Evolutionary conservation across 352 stramenopile species (phyloP).

Genomic region (Phytophthora uliginosa): DNA sequence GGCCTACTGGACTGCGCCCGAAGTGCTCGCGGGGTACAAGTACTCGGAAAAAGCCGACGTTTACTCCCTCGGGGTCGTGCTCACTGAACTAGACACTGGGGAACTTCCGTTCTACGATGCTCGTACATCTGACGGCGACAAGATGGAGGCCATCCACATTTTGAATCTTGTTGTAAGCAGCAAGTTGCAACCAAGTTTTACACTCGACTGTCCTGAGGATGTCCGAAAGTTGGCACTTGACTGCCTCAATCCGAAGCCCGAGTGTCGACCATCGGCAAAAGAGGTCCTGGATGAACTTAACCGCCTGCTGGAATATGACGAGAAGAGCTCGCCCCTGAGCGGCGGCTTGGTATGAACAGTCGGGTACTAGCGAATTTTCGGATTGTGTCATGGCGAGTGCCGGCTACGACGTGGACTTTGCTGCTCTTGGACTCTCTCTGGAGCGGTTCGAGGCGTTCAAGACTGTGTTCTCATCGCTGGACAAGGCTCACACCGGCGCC

Average conservation of each 20-base stretch:
- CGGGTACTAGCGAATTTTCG: constrained; percentile 8
- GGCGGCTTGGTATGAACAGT: constrained; percentile 23
- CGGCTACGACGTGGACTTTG: constrained; percentile 64
- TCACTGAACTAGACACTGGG: constrained; percentile 22
- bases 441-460: constrained; percentile 75
- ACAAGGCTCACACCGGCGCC: constrained; percentile 56
- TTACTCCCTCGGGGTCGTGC: constrained; percentile 23
- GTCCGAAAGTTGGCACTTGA: constrained; percentile 12
- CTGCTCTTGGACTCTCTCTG: constrained; percentile 48
- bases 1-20: constrained; percentile 19
- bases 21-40: constrained; percentile 12
- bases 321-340: background rate
- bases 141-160: constrained; percentile 21
- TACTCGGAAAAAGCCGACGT: constrained; percentile 25
- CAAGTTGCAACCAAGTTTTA: constrained; percentile 22
- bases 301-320: constrained; percentile 25
- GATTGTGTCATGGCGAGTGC: constrained; percentile 21
- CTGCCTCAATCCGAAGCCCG: constrained; percentile 25
- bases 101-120: constrained; percentile 25
- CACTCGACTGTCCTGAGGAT: constrained; percentile 15
- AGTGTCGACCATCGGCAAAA: constrained; percentile 35
- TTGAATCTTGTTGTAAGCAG: constrained; percentile 16
- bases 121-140: constrained; percentile 17
- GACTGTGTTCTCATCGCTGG: constrained; percentile 57
- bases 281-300: constrained; percentile 40